phyloP scores from a whole-genome alignment of 331 rosid species.

The Telfairia occidentalis region DNA sequence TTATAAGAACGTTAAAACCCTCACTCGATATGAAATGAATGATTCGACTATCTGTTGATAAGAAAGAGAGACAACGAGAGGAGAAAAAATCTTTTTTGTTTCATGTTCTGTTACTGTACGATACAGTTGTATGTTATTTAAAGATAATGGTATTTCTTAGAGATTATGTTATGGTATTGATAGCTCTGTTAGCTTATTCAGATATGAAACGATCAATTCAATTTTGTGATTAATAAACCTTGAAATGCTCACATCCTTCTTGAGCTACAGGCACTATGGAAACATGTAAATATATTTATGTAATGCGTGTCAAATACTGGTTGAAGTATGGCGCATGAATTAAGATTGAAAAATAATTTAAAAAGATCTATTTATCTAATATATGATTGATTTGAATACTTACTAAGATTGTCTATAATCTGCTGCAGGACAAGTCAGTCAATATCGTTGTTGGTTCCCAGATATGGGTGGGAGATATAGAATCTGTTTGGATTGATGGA shows the following conservation, averaged over 20 bases:
- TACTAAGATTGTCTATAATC: constrained; percentile 1
- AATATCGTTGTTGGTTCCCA: constrained; percentile 72
- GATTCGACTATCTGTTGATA: background rate
- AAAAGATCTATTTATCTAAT: background rate
- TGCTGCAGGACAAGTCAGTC: constrained; percentile 47
- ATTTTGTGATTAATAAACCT: background rate
- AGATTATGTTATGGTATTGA: background rate
- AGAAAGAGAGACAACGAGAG: background rate
- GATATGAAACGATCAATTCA: background rate
- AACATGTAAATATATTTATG: background rate
- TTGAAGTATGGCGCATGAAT: background rate
- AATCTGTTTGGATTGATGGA: constrained; percentile 73
- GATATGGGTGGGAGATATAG: constrained; percentile 68
- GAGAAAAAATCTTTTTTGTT: background rate
- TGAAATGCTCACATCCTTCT: background rate
- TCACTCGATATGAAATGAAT: background rate
- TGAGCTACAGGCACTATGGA: background rate
- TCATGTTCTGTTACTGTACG: background rate
- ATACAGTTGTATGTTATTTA: background rate
- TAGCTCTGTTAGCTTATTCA: background rate
- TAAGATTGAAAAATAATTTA: background rate
- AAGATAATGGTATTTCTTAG: background rate
- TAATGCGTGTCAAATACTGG: background rate
- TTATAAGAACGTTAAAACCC: background rate
- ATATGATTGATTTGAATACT: background rate